Conservation (phyloP, 345 rosid species). For the Aegle marmelos region DNA sequence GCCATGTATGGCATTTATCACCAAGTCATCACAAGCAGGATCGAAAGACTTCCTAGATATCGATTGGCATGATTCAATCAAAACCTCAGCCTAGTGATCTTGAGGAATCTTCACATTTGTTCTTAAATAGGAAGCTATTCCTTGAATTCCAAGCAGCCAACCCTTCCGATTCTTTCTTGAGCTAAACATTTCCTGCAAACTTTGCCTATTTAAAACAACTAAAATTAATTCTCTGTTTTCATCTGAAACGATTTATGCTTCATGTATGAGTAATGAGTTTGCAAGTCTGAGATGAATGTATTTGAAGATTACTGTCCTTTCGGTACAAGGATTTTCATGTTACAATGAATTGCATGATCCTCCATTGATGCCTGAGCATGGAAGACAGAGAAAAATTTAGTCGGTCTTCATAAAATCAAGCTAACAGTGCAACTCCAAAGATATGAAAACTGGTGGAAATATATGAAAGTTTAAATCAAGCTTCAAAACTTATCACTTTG, state of each 20-base stretch:
- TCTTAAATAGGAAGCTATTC: too few species aligned
- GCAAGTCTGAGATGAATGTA: neutral
- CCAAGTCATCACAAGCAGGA: too few species aligned
- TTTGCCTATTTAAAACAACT: neutral
- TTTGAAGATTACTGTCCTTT: neutral
- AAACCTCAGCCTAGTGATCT: too few species aligned
- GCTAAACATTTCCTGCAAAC: neutral
- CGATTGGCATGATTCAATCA: too few species aligned
- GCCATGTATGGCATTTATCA: too few species aligned
- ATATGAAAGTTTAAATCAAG: neutral
- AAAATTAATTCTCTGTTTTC: neutral
- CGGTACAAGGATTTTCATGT: neutral
- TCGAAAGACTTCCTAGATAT: too few species aligned
- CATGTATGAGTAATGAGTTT: neutral
- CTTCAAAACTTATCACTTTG: neutral
- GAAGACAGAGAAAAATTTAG: neutral
- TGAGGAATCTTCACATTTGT: too few species aligned
- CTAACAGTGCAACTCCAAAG: neutral
- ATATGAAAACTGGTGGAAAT: neutral
- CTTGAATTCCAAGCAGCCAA: too few species aligned
- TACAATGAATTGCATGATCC: neutral
- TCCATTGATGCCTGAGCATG: neutral
- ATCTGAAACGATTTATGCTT: neutral
- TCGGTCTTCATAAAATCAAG: neutral
- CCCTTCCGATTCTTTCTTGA: too few species aligned